Conservation (phyloP, 768 basidiomycete genomes). For the Tephrocybe sp. region DNA sequence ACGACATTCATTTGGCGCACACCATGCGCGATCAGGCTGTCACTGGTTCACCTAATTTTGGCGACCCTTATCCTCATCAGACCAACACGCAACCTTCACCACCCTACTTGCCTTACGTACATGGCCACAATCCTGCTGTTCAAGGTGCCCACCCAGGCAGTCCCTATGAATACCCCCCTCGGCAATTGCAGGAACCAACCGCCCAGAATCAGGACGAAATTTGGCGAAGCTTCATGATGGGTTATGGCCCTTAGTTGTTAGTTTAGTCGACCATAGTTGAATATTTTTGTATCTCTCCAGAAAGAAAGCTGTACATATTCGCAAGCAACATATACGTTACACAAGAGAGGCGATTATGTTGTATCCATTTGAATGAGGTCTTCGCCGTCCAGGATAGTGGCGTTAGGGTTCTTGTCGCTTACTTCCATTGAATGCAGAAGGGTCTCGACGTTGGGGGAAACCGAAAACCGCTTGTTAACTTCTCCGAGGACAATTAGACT, state of each 20-base stretch:
- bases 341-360: constrained; percentile 1
- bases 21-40: constrained; percentile 1
- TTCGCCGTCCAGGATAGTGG: constrained; percentile 35
- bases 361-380: constrained; percentile 56
- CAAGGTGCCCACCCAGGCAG: not conserved
- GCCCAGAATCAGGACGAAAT: constrained; percentile 32
- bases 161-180: constrained; percentile 5
- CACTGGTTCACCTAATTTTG: constrained; percentile 3
- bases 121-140: not conserved
- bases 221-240: constrained; percentile 36
- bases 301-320: no score
- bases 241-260: constrained; percentile 21
- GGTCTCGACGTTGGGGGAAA: constrained; percentile 79
- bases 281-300: not conserved
- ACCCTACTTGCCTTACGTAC: constrained; percentile 8
- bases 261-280: not conserved
- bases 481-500: constrained; percentile 76
- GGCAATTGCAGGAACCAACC: constrained; percentile 10
- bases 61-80: constrained; percentile 4
- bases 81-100: not conserved
- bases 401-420: constrained; percentile 34
- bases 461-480: constrained; percentile 79
- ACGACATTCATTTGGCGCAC: constrained; percentile 3
- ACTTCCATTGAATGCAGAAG: constrained; percentile 66
- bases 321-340: no score